A percentile compares a stretch with the other conserved stretches of the same genome.
Conservation (phyloP, 805 yeast species). For the Cyberlindnera americana region DNA sequence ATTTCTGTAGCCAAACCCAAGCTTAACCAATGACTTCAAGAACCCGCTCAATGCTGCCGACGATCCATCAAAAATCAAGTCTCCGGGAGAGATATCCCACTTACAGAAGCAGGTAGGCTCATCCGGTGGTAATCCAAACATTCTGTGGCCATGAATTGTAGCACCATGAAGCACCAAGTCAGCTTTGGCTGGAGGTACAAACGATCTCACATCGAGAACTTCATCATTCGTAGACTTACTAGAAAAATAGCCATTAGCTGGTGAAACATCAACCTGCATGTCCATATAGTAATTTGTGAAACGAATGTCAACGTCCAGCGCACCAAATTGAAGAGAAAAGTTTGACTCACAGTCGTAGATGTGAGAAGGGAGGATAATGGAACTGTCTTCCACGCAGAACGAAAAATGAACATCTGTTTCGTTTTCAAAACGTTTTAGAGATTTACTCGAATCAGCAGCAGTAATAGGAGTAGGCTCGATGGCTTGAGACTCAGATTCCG, state of each 20-base stretch:
- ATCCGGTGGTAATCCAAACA: slow-evolving; percentile 88
- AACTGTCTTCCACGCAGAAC: slow-evolving; percentile 66
- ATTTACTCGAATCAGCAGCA: background rate
- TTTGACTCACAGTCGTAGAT: slow-evolving; percentile 63
- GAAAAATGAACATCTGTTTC: slow-evolving; percentile 77
- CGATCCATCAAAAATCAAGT: slow-evolving; percentile 48
- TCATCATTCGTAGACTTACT: slow-evolving; percentile 11
- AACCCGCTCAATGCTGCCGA: slow-evolving; percentile 44
- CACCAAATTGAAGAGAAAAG: slow-evolving; percentile 58
- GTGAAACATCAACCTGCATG: slow-evolving; percentile 68
- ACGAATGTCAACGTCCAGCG: slow-evolving; percentile 74
- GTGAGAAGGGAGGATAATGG: slow-evolving; percentile 67
- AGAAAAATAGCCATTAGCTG: slow-evolving; percentile 39
- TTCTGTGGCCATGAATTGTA: slow-evolving; percentile 77
- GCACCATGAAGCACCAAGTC: slow-evolving; percentile 57
- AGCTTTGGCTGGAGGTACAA: slow-evolving; percentile 9
- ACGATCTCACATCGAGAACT: slow-evolving; percentile 15
- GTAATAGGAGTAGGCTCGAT: too few species aligned
- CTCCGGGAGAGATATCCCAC: slow-evolving; percentile 81
- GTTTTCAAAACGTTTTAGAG: slow-evolving; percentile 49
- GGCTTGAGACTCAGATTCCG: background rate
- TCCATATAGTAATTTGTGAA: slow-evolving; percentile 94
- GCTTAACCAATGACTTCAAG: slow-evolving; percentile 38
- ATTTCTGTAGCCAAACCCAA: slow-evolving; percentile 66
- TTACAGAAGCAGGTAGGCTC: slow-evolving; percentile 87